Base-by-base conservation (phyloP, 495 filamentous ascomycete species). In the Cladorrhinum samala region DNA sequence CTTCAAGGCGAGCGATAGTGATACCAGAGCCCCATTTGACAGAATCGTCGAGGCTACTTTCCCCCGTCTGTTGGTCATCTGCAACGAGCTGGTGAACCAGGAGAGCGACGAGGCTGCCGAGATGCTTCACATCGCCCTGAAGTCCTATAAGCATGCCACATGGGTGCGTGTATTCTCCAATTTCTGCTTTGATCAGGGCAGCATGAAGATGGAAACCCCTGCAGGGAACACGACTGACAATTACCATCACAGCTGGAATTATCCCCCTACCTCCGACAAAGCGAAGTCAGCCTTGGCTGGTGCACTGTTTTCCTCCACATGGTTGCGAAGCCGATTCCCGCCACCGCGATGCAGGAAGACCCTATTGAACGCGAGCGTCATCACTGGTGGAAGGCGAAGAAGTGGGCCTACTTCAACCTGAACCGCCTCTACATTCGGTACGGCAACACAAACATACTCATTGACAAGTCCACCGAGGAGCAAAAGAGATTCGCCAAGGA, bases 321-420 rank as follows among this genome's bases (percentile, higher is more conserved):
- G 27, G 86, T 97, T 21, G 84, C 84, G 37, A 98, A 97, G 69
- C 76, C 86, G 25, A 83, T 87, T 47, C 93, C 93, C 0, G 77
- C 83, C 38, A 83, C 73, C 56, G 83, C 89, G 5, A 83, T 97
- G 78, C 65, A 76, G 47, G 91, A 95, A 39, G 89, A 95, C 41
- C 72, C 86, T 39, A 82, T 88, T 17, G 94, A 97, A 63, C 82
- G 94, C 23, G 94, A 96, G 67, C 77, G 82, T 50, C 91, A 95
- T 66, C 89, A 96, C 66, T 98, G 93, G 91, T 98, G 93, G 92
- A 98, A 97, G 78, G 87, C 90, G 49, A 98, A 97, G 86, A 98
- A 97, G 70, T 97, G 93, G 94, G 86, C 92, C 5, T 97, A 96
- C 67, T 92, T 89, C 58, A 97, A 96, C 71, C 74, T 98, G 50